Evolutionary conservation across 371 early-diverging fungal genomes (phyloP).

Genomic region (Saksenaea vasiformis): DNA sequence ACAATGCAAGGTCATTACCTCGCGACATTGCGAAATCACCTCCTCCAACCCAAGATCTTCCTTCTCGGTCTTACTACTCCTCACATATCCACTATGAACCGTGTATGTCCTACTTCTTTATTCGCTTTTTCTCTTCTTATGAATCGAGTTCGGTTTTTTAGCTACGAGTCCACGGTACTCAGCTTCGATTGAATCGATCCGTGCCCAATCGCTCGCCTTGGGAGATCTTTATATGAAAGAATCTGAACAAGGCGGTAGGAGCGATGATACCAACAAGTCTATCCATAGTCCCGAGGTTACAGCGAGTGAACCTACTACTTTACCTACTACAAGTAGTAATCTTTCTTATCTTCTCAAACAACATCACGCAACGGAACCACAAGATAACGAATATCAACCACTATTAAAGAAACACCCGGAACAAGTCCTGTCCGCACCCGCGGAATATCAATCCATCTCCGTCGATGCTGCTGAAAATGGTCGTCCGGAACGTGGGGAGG

Average conservation of each 20-base stretch:
- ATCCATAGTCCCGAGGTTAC: neutral
- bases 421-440: constrained; percentile 1
- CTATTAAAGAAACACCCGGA: neutral
- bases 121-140: constrained; percentile 27
- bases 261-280: constrained; percentile 1
- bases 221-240: constrained; percentile 37
- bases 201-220: constrained; percentile 60
- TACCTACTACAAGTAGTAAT: neutral
- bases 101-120: constrained; percentile 18
- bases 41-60: constrained; percentile 29
- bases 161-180: constrained; percentile 36
- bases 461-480: constrained; percentile 1
- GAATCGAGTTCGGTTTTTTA: neutral
- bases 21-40: constrained; percentile 7
- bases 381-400: constrained; percentile 2
- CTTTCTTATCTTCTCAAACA: neutral
- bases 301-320: neutral
- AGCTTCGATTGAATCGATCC: constrained; percentile 52
- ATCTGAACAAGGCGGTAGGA: neutral
- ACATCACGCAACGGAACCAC: neutral
- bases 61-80: constrained; percentile 52
- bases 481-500: neutral
- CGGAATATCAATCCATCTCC: constrained; percentile 6
- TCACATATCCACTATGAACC: constrained; percentile 39
- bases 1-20: constrained; percentile 14